Percentiles rank a stretch among this genome's conserved stretches.
Evolutionary conservation across 2,329 filamentous ascomycete genomes (phyloP).

Genomic region (Aspergillus intermedius): DNA sequence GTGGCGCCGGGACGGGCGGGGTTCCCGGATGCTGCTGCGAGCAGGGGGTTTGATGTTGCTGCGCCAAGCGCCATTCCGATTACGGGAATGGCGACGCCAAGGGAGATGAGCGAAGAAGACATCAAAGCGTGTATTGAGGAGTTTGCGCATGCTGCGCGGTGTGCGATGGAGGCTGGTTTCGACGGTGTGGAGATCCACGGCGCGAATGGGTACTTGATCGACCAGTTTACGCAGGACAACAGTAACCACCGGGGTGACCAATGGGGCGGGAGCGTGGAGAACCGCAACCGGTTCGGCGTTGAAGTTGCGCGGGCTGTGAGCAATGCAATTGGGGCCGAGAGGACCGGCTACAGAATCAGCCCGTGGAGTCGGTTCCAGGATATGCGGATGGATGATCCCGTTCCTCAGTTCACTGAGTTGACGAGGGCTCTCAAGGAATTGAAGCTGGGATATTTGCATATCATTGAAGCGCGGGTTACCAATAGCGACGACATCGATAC

Average conservation of each 20-base stretch:
- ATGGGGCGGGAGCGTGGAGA: conserved; percentile 46
- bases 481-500: conserved; percentile 1
- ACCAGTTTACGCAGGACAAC: conserved; percentile 44
- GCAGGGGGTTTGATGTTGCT: background rate
- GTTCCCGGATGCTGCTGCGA: conserved; percentile 14
- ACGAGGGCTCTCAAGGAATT: conserved; percentile 44
- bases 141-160: conserved; percentile 38
- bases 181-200: conserved; percentile 46
- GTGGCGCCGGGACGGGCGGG: conserved; percentile 54
- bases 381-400: conserved; percentile 54
- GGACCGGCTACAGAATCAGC: conserved; percentile 39
- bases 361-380: conserved; percentile 28
- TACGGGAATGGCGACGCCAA: conserved; percentile 22
- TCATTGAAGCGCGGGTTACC: conserved; percentile 49
- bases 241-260: conserved; percentile 43
- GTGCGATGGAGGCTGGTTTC: conserved; percentile 49
- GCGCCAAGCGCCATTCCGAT: conserved; percentile 30
- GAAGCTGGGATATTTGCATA: conserved; percentile 53
- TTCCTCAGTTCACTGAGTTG: conserved; percentile 56
- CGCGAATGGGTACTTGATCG: conserved; percentile 44
- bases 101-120: conserved; percentile 29
- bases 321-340: conserved; percentile 36
- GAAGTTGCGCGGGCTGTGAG: conserved; percentile 43
- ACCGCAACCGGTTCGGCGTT: conserved; percentile 47
- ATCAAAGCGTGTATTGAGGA: conserved; percentile 35